Base-by-base conservation (phyloP, 768 basidiomycete species). In the Pisolithus albus region DNA sequence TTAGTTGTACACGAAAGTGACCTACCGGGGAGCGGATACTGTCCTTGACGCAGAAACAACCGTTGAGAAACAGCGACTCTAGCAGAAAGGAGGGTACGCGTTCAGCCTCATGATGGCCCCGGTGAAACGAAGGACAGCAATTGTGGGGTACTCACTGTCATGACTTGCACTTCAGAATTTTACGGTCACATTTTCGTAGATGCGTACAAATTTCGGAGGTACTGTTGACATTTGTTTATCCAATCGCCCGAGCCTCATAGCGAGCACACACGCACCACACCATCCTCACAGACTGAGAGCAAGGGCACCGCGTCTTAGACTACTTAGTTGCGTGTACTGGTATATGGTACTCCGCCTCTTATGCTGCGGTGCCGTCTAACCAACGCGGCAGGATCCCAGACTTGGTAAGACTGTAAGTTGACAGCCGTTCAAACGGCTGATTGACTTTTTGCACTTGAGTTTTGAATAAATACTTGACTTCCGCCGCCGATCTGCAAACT, bases 81-180 rank as follows among this genome's bases (percentile, higher is more conserved):
- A 19, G 2, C 5, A n/a, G 15, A 18, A 10, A 28, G 16, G 11
- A 26, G 21, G 4, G 21, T 7, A 45, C 16, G 16, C 52, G 40
- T 43, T 51, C 9, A 26, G 32, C 13, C 11, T 34, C 11, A n/a
- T n/a, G n/a, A n/a, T n/a, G n/a, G n/a, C 7, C n/a, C 18, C 11
- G n/a, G 49, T 5, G 0, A 16, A 1, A 7, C 18, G 21, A 19
- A 24, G 18, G 8, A 37, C 8, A 37, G 15, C 43, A 4, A 13
- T n/a, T n/a, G 15, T 23, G 19, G 26, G 21, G n/a, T 16, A 58
- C 65, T 62, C 50, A 66, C 65, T 46, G 54, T 55, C 65, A 68
- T 56, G 44, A 46, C 51, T 53, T 60, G 26, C 7, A 23, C 21
- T 23, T 23, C 1, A 38, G 47, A 52, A 50, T 46, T 56, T 49